Base-by-base conservation (phyloP, 345 rosid genomes). In the Eucalyptus caleyi region DNA sequence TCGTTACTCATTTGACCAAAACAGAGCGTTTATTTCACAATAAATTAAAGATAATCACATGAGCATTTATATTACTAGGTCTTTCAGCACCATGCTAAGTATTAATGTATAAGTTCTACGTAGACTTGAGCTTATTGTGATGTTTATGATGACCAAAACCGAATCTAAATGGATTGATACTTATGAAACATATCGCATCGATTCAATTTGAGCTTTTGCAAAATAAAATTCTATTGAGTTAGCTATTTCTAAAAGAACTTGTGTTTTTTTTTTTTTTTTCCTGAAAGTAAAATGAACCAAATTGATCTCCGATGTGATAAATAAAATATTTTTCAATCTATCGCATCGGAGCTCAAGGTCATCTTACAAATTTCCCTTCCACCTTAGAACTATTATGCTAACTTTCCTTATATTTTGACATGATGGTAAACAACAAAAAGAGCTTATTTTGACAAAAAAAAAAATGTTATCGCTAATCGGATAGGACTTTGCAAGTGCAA, bases 401-500 rank as follows among this genome's bases (percentile, higher is more conserved):
- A n/a, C n/a, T n/a, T n/a, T n/a, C 54, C 54, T 51, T 51, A 51
- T 51, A 7, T 51, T 51, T 51, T 0, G 54, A 51, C 54, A 16
- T 51, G 16, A 51, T 51, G 54, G 32, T 26, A 0, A 60, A 60
- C 32, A 12, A 27, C 67, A 12, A 60, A 59, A 26, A 60, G n/a
- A 26, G 30, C 30, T 23, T 59, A 56, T 56, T 54, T 1, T 1
- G 27, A 23, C 60, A 4, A 4, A 54, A 45, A 45, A 9, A 9
- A 9, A 54, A 54, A n/a, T 2, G 60, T 24, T 11, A 59, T 59
- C 0, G 32, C 32, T 11, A 26, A 60, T 27, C 4, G 67, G 16
- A 60, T 60, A 26, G 30, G 67, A 60, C 27, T 56, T 23, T 21
- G 11, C 60, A 0, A 56, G 0, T 56, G 0, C 11, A 56, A 54